phyloP scores from a whole-genome alignment of 305 asterid species.

The Petunia hybrid region DNA sequence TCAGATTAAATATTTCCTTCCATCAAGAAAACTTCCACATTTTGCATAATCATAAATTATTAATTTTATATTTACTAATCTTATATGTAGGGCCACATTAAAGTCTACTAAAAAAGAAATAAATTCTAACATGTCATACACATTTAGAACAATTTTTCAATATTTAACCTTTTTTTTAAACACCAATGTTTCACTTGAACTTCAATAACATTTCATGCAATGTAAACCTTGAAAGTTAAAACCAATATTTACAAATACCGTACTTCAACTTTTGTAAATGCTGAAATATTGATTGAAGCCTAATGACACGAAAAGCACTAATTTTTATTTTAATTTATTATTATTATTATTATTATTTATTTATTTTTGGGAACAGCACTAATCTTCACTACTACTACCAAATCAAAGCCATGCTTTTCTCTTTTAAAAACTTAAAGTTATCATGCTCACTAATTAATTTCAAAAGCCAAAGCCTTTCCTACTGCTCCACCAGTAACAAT shows the following conservation, averaged over 20 bases:
- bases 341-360: background rate
- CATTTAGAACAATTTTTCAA: background rate
- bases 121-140: background rate
- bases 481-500: background rate
- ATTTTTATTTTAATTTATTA: background rate
- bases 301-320: too few relatives aligned
- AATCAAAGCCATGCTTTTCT: too few relatives aligned
- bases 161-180: background rate
- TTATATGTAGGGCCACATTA: too few relatives aligned
- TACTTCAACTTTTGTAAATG: background rate
- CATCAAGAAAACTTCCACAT: too few relatives aligned
- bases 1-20: too few relatives aligned
- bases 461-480: constrained; percentile 20
- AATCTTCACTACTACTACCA: background rate
- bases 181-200: background rate
- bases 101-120: too few relatives aligned
- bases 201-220: too few relatives aligned
- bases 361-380: background rate
- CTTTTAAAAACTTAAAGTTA: constrained; percentile 12
- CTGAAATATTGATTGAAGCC: too few relatives aligned
- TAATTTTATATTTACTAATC: too few relatives aligned
- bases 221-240: background rate
- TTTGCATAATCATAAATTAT: too few relatives aligned
- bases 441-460: background rate
- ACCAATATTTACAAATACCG: background rate